Conservation (phyloP, 768 basidiomycete species). For the Stropharia rugosoannulata region DNA sequence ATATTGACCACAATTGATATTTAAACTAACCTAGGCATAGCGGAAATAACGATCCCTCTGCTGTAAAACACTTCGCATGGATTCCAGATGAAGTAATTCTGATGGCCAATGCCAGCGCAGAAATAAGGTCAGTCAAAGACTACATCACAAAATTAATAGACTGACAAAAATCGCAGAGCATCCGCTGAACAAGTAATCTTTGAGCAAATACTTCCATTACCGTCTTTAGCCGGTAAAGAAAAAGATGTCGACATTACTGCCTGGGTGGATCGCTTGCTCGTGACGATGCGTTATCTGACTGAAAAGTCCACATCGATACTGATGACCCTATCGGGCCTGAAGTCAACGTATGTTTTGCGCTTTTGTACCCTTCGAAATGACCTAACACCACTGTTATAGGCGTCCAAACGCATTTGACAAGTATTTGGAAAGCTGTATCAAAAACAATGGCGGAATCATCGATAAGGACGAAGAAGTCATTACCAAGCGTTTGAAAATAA, state of each 20-base stretch:
- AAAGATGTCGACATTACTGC: constrained; percentile 70
- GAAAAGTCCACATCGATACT: constrained; percentile 58
- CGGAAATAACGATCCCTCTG: constrained; percentile 73
- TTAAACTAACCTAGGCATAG: constrained; percentile 35
- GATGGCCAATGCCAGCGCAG: constrained; percentile 46
- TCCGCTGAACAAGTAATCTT: constrained; percentile 66
- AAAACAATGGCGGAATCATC: constrained; percentile 89
- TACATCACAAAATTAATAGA: neutral
- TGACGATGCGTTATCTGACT: constrained; percentile 68
- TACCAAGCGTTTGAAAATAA: constrained; percentile 47
- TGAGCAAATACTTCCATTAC: constrained; percentile 84
- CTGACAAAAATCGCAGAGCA: constrained; percentile 34
- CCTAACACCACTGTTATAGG: constrained; percentile 28
- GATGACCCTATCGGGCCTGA: constrained; percentile 61
- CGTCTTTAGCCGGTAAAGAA: constrained; percentile 44
- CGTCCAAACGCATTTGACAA: constrained; percentile 71
- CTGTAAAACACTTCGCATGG: constrained; percentile 86
- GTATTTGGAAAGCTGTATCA: constrained; percentile 71
- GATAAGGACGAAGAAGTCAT: constrained; percentile 77
- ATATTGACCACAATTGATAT: too few species aligned
- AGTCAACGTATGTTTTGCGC: constrained; percentile 50
- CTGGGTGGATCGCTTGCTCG: constrained; percentile 85
- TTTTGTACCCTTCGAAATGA: constrained; percentile 1
- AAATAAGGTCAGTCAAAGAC: constrained; percentile 50
- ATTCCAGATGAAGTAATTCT: constrained; percentile 78